phyloP scores from a whole-genome alignment of 108 stramenopile genomes.

The Skeletonema tropicum region DNA sequence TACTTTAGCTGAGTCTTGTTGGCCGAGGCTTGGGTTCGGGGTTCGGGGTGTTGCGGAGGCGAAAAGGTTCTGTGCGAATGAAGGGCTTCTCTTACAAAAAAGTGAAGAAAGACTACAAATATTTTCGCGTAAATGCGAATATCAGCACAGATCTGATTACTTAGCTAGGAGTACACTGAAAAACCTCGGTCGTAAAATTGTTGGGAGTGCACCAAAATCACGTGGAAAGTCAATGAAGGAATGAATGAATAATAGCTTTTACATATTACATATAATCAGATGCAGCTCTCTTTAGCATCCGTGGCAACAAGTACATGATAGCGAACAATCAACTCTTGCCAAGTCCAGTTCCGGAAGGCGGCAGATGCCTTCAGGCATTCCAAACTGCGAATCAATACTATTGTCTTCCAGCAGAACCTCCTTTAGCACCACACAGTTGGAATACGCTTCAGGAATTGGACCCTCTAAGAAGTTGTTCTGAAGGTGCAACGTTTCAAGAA shows the following conservation, averaged over 20 bases:
- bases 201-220: no score
- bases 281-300: constrained; percentile 18
- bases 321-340: constrained; percentile 35
- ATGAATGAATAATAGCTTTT: not conserved
- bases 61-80: no score
- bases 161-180: no score
- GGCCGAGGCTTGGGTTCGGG: no score
- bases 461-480: constrained; percentile 39
- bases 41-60: no score
- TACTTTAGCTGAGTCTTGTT: no score
- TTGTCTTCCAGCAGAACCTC: constrained; percentile 42
- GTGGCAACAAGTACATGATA: constrained; percentile 33
- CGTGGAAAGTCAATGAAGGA: no score
- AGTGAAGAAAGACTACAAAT: no score
- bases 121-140: no score
- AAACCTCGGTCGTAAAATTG: no score
- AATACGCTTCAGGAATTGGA: constrained; percentile 28
- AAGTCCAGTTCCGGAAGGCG: constrained; percentile 32
- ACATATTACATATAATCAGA: not conserved
- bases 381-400: constrained; percentile 22
- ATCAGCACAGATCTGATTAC: no score
- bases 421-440: constrained; percentile 27
- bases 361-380: constrained; percentile 39
- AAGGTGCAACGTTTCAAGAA: constrained; percentile 37
- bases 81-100: no score